These are phyloP conservation scores for Kalmanozyma brasiliensis DNA, from an alignment of 1,284 basidiomycete species.

Conservation along the genomic window DNA sequence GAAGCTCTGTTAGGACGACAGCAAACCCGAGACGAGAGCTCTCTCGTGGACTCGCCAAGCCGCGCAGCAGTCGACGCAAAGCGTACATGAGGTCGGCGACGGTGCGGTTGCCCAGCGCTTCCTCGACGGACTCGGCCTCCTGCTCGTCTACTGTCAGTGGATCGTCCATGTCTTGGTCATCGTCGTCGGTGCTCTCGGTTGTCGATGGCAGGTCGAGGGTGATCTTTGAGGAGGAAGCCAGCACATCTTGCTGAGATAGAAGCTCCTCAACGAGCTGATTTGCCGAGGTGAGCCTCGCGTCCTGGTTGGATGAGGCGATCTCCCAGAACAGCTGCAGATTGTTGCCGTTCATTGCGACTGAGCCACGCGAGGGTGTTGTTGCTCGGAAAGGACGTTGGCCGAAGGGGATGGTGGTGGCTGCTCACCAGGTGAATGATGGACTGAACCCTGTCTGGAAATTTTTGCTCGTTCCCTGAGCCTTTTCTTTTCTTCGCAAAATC, in stretches of 20 bases:
- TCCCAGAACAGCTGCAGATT: conserved; percentile 91
- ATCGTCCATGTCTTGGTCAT: conserved; percentile 68
- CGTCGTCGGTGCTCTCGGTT: conserved; percentile 61
- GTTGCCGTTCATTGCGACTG: conserved; percentile 75
- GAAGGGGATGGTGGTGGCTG: conserved; percentile 6
- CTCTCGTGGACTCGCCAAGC: conserved; percentile 89
- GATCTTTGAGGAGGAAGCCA: conserved; percentile 44
- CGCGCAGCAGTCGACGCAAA: conserved; percentile 70
- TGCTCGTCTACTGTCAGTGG: conserved; percentile 25
- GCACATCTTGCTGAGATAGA: conserved; percentile 39
- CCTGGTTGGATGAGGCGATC: conserved; percentile 82
- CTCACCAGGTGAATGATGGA: not conserved
- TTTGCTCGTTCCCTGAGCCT: not conserved
- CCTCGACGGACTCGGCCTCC: conserved; percentile 67
- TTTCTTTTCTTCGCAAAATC: conserved; percentile 5
- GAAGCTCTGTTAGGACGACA: conserved; percentile 92
- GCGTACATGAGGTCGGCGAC: conserved; percentile 72
- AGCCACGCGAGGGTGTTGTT: too few species aligned
- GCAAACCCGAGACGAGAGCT: conserved; percentile 93
- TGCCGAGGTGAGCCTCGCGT: conserved; percentile 84
- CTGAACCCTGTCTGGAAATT: conserved; percentile 3
- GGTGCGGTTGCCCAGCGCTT: conserved; percentile 72
- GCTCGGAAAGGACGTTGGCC: not conserved
- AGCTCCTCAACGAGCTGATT: conserved; percentile 82
- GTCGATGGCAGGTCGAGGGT: conserved; percentile 36